Conservation (phyloP, 495 filamentous ascomycete genomes). For the Neurospora tetraspora region DNA sequence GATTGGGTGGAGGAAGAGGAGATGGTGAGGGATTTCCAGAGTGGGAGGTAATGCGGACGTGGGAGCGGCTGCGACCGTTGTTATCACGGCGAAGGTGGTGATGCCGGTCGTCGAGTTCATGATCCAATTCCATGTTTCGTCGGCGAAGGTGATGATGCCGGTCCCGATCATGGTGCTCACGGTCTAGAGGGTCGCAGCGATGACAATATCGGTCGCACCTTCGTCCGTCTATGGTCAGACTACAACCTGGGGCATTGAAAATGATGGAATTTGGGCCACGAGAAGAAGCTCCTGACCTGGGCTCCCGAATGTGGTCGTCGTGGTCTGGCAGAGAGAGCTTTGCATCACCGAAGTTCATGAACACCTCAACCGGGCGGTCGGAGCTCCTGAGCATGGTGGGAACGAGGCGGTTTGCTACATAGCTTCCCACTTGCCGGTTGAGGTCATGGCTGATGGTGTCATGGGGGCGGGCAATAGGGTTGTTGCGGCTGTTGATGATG, state of each 20-base stretch:
- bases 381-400: background rate
- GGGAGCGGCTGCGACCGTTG: background rate
- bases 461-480: too few relatives aligned
- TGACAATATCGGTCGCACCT: background rate
- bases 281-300: too few relatives aligned
- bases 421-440: too few relatives aligned
- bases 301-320: too few relatives aligned
- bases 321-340: background rate
- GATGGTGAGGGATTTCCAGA: too few relatives aligned
- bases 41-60: background rate
- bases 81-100: background rate
- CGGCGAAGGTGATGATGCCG: background rate
- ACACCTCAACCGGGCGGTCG: background rate
- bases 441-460: too few relatives aligned
- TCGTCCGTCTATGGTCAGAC: background rate
- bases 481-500: conserved; percentile 3
- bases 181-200: too few relatives aligned
- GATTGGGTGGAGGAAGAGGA: background rate
- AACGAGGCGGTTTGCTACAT: background rate
- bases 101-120: background rate
- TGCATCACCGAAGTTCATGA: background rate
- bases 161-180: too few relatives aligned
- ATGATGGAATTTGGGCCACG: background rate
- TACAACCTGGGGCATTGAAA: background rate
- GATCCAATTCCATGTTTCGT: background rate